Percentiles rank a stretch among this genome's conserved stretches.
Evolutionary conservation across 495 filamentous ascomycete species (phyloP).

Genomic region (Aspergillus coremiiformis): DNA sequence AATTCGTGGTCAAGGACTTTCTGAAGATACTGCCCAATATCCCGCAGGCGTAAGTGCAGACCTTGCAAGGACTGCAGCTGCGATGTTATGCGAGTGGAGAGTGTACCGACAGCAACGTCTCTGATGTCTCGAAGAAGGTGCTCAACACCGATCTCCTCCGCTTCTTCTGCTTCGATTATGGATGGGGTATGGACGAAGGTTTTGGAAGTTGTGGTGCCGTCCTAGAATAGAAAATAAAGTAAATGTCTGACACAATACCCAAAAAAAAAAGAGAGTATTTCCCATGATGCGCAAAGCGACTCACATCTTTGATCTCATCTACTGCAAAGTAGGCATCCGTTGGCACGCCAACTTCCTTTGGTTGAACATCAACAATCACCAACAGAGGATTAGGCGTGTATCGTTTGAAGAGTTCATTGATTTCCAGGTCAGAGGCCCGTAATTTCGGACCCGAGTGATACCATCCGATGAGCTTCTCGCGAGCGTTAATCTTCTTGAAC

Average conservation of each 20-base stretch:
- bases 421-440: slow-evolving; percentile 93
- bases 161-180: slow-evolving; percentile 97
- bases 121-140: slow-evolving; percentile 95
- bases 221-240: slow-evolving; percentile 43
- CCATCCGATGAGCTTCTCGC: slow-evolving; percentile 99
- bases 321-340: slow-evolving; percentile 99
- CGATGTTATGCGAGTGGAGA: slow-evolving; percentile 94
- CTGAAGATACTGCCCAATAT: slow-evolving; percentile 91
- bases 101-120: slow-evolving; percentile 96
- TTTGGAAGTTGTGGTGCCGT: slow-evolving; percentile 92
- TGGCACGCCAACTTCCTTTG: slow-evolving; percentile 94
- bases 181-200: slow-evolving; percentile 99
- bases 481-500: slow-evolving; percentile 99
- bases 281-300: slow-evolving; percentile 20
- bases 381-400: slow-evolving; percentile 95
- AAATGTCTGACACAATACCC: not conserved
- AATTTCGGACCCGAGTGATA: slow-evolving; percentile 98
- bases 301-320: slow-evolving; percentile 98
- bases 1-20: slow-evolving; percentile 89
- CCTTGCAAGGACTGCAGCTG: slow-evolving; percentile 97
- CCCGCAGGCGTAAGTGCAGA: slow-evolving; percentile 86
- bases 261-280: not conserved
- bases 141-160: slow-evolving; percentile 97
- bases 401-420: slow-evolving; percentile 99
- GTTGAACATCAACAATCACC: slow-evolving; percentile 97